These are phyloP conservation scores for Apiotrichum montevideense DNA, from an alignment of 1,284 basidiomycete genomes.

Conservation along the genomic window DNA sequence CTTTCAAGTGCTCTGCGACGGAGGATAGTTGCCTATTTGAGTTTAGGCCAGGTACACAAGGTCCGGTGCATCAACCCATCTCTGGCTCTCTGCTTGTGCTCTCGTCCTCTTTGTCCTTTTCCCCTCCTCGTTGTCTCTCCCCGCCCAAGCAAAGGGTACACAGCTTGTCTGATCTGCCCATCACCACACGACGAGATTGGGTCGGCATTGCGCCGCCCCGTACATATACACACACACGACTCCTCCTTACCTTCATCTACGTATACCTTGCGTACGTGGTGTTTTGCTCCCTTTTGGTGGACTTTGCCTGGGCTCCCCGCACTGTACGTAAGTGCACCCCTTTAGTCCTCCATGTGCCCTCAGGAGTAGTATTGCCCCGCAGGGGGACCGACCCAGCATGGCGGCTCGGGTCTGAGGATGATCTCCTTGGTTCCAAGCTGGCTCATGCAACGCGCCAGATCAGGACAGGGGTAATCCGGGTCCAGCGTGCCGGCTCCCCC, in stretches of 20 bases:
- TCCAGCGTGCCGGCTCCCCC: not conserved
- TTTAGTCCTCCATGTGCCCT: not conserved
- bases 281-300: no score
- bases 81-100: not conserved
- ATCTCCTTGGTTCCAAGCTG: not conserved
- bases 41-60: constrained; percentile 1
- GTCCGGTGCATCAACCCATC: not conserved
- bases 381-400: not conserved
- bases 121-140: no score
- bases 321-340: not conserved
- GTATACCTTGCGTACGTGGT: no score
- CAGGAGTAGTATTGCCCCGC: not conserved
- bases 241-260: no score
- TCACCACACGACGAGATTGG: no score
- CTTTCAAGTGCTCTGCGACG: not conserved
- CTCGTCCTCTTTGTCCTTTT: not conserved
- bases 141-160: no score
- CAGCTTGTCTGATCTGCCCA: no score
- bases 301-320: not conserved
- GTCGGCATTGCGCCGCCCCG: no score
- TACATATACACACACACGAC: no score
- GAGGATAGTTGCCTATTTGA: constrained; percentile 1
- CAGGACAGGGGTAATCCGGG: not conserved
- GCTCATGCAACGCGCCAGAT: not conserved
- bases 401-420: not conserved